Conservation (phyloP, 2,329 filamentous ascomycete species). For the Madurella fahalii region DNA sequence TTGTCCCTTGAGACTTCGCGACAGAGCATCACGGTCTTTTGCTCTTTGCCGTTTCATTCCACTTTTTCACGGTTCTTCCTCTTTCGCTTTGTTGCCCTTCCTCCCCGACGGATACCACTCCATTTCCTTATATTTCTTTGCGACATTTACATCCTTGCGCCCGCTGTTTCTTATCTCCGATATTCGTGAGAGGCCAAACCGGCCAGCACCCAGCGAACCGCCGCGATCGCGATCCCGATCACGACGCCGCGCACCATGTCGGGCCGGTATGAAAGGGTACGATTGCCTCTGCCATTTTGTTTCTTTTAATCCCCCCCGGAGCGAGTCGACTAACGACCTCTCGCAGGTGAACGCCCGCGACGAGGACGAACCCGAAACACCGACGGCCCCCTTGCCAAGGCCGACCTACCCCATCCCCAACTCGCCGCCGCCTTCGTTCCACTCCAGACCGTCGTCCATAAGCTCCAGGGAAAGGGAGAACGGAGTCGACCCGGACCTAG, state of each 20-base stretch:
- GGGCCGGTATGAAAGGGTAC: conserved; percentile 56
- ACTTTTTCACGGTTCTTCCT: conserved; percentile 5
- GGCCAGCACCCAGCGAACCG: neutral
- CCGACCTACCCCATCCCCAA: conserved; percentile 42
- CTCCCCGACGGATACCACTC: neutral
- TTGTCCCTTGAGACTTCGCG: too few relatives aligned
- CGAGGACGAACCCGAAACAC: conserved; percentile 45
- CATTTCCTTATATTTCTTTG: neutral
- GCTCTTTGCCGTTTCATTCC: neutral
- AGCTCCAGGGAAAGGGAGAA: conserved; percentile 42
- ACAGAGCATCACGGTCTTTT: too few relatives aligned
- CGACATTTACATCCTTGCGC: neutral
- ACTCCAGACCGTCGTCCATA: conserved; percentile 72
- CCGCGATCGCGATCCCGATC: neutral
- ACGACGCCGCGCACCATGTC: conserved; percentile 39
- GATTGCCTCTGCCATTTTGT: conserved; percentile 22
- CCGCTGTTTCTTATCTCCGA: neutral
- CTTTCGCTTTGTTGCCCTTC: neutral
- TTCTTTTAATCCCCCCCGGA: conserved; percentile 18
- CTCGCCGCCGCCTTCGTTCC: conserved; percentile 79
- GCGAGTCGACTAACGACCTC: neutral
- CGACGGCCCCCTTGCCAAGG: conserved; percentile 32
- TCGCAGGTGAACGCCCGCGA: conserved; percentile 56
- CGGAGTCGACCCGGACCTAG: conserved; percentile 71
- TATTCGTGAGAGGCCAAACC: neutral